A percentile compares a stretch with the other conserved stretches of the same genome.
These are phyloP conservation scores for Heterotrichella gracilis DNA, from an alignment of 352 stramenopile genomes.

Conservation along the genomic window DNA sequence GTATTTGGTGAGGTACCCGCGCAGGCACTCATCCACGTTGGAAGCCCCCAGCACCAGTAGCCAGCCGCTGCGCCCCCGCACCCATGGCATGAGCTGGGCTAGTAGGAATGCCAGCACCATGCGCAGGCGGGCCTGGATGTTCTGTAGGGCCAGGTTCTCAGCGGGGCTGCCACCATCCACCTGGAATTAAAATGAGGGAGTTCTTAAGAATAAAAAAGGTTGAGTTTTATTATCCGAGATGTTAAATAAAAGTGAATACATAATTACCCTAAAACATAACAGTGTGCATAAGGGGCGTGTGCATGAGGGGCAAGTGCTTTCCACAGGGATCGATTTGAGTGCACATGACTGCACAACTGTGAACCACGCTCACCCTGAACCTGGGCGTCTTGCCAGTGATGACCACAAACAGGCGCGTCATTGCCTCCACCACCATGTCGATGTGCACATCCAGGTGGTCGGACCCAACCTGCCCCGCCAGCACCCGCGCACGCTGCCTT, in stretches of 20 bases:
- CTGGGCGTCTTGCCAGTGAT: conserved; percentile 46
- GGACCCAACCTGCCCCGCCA: conserved; percentile 55
- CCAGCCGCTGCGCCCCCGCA: conserved; percentile 50
- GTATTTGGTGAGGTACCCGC: conserved; percentile 98
- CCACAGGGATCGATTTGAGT: too few relatives aligned
- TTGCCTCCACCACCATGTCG: conserved; percentile 56
- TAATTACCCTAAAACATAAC: too few relatives aligned
- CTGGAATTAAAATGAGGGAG: too few relatives aligned
- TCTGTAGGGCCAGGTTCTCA: conserved; percentile 84
- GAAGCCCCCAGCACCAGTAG: conserved; percentile 81
- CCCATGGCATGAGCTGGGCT: conserved; percentile 83
- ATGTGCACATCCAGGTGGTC: conserved; percentile 79
- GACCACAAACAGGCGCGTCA: conserved; percentile 33
- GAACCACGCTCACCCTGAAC: too few relatives aligned
- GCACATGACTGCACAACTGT: too few relatives aligned
- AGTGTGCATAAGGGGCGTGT: too few relatives aligned
- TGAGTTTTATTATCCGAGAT: too few relatives aligned
- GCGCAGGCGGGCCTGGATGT: conserved; percentile 77
- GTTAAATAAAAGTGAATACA: too few relatives aligned
- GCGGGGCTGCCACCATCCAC: conserved; percentile 45
- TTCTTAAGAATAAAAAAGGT: too few relatives aligned
- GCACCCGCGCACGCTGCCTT: conserved; percentile 38
- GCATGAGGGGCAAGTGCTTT: too few relatives aligned
- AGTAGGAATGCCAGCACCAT: conserved; percentile 93
- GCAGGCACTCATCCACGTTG: conserved; percentile 86